phyloP scores from a whole-genome alignment of 2,329 filamentous ascomycete species.

The Colletotrichum sp. region DNA sequence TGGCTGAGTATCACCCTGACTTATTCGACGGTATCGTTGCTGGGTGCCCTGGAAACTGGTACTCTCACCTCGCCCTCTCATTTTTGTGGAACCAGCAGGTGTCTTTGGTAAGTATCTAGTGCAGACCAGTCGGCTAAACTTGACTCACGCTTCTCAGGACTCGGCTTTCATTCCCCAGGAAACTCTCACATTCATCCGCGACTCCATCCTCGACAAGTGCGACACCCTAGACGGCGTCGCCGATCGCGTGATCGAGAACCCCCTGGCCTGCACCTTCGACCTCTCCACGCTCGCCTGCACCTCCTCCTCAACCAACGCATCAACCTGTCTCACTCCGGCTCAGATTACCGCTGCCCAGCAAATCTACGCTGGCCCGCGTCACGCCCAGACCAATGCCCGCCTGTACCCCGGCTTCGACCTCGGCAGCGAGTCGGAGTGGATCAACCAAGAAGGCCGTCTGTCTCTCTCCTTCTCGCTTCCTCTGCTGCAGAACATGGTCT shows the following conservation, averaged over 20 bases:
- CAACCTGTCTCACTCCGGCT: neutral
- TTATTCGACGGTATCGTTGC: neutral
- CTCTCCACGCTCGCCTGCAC: neutral
- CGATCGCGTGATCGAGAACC: slow-evolving; percentile 11
- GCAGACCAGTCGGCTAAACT: accelerated
- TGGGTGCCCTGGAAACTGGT: slow-evolving; percentile 10
- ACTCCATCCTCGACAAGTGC: neutral
- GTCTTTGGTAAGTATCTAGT: neutral
- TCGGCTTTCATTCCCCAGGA: neutral
- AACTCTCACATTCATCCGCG: neutral
- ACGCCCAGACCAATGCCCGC: neutral
- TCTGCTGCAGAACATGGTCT: slow-evolving; percentile 10
- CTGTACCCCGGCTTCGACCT: slow-evolving; percentile 5
- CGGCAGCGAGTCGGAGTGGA: slow-evolving; percentile 9
- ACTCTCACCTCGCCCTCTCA: neutral
- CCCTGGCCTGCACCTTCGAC: neutral
- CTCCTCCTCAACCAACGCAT: neutral
- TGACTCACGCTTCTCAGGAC: neutral
- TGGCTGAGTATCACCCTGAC: neutral
- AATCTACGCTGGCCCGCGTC: neutral
- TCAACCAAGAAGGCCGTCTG: neutral
- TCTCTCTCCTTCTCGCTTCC: slow-evolving; percentile 8
- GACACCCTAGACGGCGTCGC: neutral
- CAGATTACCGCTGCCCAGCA: neutral
- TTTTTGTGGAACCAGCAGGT: slow-evolving; percentile 13